A percentile compares a stretch with the other conserved stretches of the same genome.
Evolutionary conservation across 768 basidiomycete genomes (phyloP).

Genomic region (Pholiota conissans): DNA sequence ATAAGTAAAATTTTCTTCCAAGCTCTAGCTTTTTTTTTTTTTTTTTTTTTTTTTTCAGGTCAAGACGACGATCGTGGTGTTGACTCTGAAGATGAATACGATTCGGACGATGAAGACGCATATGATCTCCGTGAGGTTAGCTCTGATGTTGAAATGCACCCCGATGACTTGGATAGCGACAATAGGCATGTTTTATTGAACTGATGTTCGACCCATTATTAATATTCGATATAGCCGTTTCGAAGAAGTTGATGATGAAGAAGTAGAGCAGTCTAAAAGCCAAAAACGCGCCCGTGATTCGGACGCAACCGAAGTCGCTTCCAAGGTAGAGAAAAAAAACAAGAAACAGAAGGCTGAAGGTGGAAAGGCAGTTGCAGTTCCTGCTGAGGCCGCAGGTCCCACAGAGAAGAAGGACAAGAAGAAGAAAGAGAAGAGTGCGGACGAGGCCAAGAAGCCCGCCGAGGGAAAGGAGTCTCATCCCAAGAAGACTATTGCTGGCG

Average conservation of each 20-base stretch:
- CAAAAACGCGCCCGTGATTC: conserved; percentile 74
- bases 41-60: conserved; percentile 41
- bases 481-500: conserved; percentile 59
- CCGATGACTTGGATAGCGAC: conserved; percentile 57
- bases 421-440: conserved; percentile 32
- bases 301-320: conserved; percentile 35
- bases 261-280: conserved; percentile 38
- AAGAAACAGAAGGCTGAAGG: conserved; percentile 81
- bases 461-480: conserved; percentile 24
- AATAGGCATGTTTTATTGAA: conserved; percentile 41
- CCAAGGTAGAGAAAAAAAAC: conserved; percentile 64
- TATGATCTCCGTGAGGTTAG: conserved; percentile 75
- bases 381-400: conserved; percentile 10
- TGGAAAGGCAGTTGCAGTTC: conserved; percentile 36
- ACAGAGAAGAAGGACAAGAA: conserved; percentile 38
- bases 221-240: conserved; percentile 52
- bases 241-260: conserved; percentile 64
- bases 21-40: neutral
- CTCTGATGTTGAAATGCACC: conserved; percentile 80
- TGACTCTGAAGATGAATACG: conserved; percentile 41
- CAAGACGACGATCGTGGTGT: conserved; percentile 53
- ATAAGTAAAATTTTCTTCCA: neutral
- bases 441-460: conserved; percentile 13
- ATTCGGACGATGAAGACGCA: conserved; percentile 60
- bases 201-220: neutral